These are phyloP conservation scores for Dipodascus geniculatus DNA, from an alignment of 805 yeast genomes.

Conservation along the genomic window DNA sequence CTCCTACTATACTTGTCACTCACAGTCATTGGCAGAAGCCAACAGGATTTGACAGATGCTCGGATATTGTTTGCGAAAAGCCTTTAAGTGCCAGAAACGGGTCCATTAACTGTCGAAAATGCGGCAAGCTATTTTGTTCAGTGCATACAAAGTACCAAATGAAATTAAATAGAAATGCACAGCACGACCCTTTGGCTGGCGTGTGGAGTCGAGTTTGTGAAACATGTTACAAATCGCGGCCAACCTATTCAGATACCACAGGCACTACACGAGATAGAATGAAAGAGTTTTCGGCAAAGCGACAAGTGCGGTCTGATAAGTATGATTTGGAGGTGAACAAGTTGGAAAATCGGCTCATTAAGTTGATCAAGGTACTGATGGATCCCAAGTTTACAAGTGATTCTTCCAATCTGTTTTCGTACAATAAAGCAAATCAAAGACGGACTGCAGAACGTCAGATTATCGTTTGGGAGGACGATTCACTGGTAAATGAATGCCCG, in stretches of 20 bases:
- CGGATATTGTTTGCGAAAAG: slow-evolving; percentile 30
- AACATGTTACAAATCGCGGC: slow-evolving; percentile 43
- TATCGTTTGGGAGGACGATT: slow-evolving; percentile 57
- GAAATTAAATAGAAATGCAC: slow-evolving; percentile 37
- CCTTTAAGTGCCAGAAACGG: slow-evolving; percentile 42
- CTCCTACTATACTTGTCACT: slow-evolving; percentile 28
- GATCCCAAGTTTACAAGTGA: slow-evolving; percentile 10
- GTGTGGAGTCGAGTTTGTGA: slow-evolving; percentile 64
- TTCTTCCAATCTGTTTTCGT: slow-evolving; percentile 21
- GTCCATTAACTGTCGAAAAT: slow-evolving; percentile 57
- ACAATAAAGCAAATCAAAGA: slow-evolving; percentile 18
- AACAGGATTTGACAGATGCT: slow-evolving; percentile 32
- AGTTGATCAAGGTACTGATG: slow-evolving; percentile 19
- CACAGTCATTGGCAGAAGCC: slow-evolving; percentile 50
- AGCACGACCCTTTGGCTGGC: slow-evolving; percentile 39
- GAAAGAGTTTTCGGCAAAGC: slow-evolving; percentile 26
- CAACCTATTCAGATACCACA: slow-evolving; percentile 35
- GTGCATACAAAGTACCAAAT: slow-evolving; percentile 46
- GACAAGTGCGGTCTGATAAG: slow-evolving; percentile 37
- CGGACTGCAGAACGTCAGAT: slow-evolving; percentile 35
- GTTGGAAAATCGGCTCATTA: slow-evolving; percentile 45
- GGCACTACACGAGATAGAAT: slow-evolving; percentile 41
- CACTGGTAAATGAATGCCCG: slow-evolving; percentile 39
- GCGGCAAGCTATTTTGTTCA: slow-evolving; percentile 64
- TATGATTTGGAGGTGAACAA: slow-evolving; percentile 41